Base-by-base conservation (phyloP, 495 filamentous ascomycete species). In the Aspergillus mulundensis region DNA sequence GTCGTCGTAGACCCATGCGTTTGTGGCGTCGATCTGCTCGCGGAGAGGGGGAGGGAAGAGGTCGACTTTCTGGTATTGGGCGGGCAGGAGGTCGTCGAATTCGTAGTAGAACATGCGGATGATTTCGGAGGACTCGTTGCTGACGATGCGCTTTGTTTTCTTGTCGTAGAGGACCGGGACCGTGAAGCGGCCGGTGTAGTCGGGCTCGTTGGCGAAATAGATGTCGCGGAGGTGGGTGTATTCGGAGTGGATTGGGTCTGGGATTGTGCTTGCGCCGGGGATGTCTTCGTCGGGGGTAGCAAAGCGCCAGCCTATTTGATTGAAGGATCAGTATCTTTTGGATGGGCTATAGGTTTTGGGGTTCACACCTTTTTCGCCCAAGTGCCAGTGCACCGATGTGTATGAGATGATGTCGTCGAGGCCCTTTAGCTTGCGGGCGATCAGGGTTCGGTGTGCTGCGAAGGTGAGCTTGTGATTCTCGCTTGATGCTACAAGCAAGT, bases 1-100 rank as follows among this genome's bases (percentile, higher is more conserved):
- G 56, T 87, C 81, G 62, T 88, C 79, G 71, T 94, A 94, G 55
- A 87, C 85, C 90, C 90, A 95, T 28, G 83, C 81, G 66, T 94
- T 94, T 53, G 85, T 72, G 42, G 78, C 76, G 57, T 96, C 88
- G 65, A 96, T 94, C 18, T 86, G 66, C 44, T 67, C 51, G 21
- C 74, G 76, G 18, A 91, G 72, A 1, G 77, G 59, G 28, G 72
- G 56, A 0, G 89, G 89, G 63, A 84, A 87, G 39, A 88, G 80
- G 59, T 85, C 84, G 1, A 86, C 61, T 30, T 83, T 79, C 36
- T 81, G 79, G 69, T 79, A 81, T 56, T 81, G 53, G 7, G 69
- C 66, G 19, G 76, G 72, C 3, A 95, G 62, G 18, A 91, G 67
- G 52, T 83, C 78, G 64, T 96, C 89, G 64, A 93, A 96, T 54